Evolutionary conservation across 352 stramenopile genomes (phyloP), one percentile per base, ranked within the genome.

Genomic region (Globisporangium nunn): DNA sequence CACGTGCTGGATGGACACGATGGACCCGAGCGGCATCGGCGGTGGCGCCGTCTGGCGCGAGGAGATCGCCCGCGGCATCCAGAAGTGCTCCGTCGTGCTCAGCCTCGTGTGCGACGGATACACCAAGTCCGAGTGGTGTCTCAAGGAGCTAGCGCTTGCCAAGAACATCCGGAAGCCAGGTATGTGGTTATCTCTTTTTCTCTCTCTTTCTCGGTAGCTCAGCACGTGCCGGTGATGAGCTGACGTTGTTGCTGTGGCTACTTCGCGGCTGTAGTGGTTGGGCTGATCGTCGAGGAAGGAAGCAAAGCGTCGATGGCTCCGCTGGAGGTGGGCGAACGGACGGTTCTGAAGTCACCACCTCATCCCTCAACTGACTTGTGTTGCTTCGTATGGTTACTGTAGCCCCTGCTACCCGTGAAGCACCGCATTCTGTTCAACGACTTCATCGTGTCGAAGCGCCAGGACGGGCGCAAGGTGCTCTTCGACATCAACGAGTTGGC

Each of bases 1-100:
- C 4, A 91, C 83, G 18, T 89, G 78, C 51, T 91, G 79, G 81
- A 86, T 93, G 77, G 83, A 93, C 62, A 85, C 75, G 18, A 91
- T 91, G 81, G 81, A 93, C 52, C 81, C 80, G 6, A 87, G 72
- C 40, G 81, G 78, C 23, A 91, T 93, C 29, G 79, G 79, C 17
- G 83, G 81, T 12, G 81, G 81, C 40, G 78, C 78, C 0, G 78
- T 92, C 6, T 93, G 83, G 83, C 78, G 83, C 50, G 75, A 93
- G 60, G 80, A 91, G 52, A 90, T 93, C 29, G 83, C 81, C 3
- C 78, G 81, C 41, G 83, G 78, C 37, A 89, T 92, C 56, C 69
- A 75, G 41, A 87, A 89, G 47, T 86, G 75, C 60, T 83, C 76
- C 14, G 64, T 92, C 1, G 78, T 92, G 35, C 64, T 92, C 12